These are phyloP conservation scores for Neonectria coccinea DNA, from an alignment of 2,329 filamentous ascomycete species.

Conservation along the genomic window DNA sequence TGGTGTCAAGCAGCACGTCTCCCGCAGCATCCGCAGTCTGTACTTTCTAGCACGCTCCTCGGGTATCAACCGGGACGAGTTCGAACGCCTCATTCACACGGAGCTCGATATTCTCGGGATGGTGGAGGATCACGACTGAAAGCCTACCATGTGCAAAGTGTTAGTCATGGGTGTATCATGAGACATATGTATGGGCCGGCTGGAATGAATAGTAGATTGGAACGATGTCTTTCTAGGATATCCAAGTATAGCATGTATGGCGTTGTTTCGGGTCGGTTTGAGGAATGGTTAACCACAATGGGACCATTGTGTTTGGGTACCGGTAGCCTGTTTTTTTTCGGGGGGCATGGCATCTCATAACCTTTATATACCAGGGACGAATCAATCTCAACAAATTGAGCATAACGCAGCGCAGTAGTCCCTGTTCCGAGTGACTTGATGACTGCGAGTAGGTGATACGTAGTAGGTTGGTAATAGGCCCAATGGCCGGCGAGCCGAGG, in stretches of 20 bases:
- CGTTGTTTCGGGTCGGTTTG: constrained; percentile 34
- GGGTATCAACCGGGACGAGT: constrained; percentile 80
- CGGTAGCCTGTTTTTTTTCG: constrained; percentile 7
- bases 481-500: constrained; percentile 14
- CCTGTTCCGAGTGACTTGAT: constrained; percentile 7
- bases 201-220: constrained; percentile 5
- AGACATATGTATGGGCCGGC: constrained; percentile 12
- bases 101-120: constrained; percentile 78
- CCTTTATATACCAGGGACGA: constrained; percentile 27
- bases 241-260: constrained; percentile 39
- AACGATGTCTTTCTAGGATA: constrained; percentile 21
- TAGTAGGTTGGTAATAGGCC: background rate
- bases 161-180: background rate
- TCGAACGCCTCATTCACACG: constrained; percentile 76
- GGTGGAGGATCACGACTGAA: constrained; percentile 68
- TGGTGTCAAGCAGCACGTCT: constrained; percentile 83
- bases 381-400: constrained; percentile 30
- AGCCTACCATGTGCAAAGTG: constrained; percentile 6
- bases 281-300: constrained; percentile 19
- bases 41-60: constrained; percentile 76
- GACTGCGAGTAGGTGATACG: background rate
- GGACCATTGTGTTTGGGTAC: constrained; percentile 22
- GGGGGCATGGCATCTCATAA: constrained; percentile 8
- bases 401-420: background rate
- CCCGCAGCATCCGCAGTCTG: constrained; percentile 80